These are phyloP conservation scores for Avena insularis DNA, from an alignment of 176 grass and related monocot genomes.

Conservation along the genomic window DNA sequence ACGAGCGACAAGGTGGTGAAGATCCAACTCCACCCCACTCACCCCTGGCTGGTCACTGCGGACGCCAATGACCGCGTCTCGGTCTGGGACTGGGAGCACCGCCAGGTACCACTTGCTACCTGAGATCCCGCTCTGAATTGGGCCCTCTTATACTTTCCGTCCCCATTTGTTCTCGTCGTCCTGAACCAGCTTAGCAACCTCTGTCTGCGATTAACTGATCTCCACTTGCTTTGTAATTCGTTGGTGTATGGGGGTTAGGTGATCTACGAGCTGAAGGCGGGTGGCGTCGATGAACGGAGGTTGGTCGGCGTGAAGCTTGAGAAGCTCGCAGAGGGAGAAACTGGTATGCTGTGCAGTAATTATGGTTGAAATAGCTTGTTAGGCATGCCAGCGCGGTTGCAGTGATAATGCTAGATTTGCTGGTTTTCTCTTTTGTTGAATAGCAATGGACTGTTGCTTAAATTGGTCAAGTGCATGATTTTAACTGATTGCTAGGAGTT, in stretches of 20 bases:
- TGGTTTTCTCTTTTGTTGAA: conserved; percentile 19
- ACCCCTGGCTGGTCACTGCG: conserved; percentile 97
- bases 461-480: conserved; percentile 21
- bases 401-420: conserved; percentile 32
- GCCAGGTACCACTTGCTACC: conserved; percentile 61
- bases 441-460: conserved; percentile 9
- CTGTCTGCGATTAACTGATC: conserved; percentile 27
- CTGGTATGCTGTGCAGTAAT: conserved; percentile 51
- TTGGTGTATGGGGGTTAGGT: conserved; percentile 54
- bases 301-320: conserved; percentile 92
- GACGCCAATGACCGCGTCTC: conserved; percentile 93
- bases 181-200: conserved; percentile 3
- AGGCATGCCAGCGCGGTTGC: background rate
- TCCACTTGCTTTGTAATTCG: conserved; percentile 9
- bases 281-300: conserved; percentile 89
- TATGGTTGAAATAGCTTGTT: conserved; percentile 37
- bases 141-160: background rate
- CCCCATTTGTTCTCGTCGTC: conserved; percentile 27
- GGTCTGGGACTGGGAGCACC: conserved; percentile 98
- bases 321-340: conserved; percentile 96
- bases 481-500: conserved; percentile 3
- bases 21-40: conserved; percentile 98
- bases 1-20: conserved; percentile 92
- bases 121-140: background rate
- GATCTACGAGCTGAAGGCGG: conserved; percentile 98